These are phyloP conservation scores for Amaranthus palmeri DNA, from an alignment of 148 eudicot species.

Conservation along the genomic window DNA sequence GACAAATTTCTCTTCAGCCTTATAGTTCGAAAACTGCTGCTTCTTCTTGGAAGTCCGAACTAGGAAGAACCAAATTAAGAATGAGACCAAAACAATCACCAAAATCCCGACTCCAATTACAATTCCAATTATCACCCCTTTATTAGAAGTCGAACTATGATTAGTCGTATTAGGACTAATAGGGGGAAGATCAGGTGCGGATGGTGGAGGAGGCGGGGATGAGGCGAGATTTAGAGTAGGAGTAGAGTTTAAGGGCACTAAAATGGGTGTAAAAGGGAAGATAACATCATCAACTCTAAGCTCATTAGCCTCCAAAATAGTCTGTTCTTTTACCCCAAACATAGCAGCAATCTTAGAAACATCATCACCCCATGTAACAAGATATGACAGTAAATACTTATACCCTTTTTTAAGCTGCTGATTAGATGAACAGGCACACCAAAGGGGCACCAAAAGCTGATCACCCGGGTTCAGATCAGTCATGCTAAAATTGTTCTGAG, in stretches of 20 bases:
- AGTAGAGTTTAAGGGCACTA: slow-evolving; percentile 46
- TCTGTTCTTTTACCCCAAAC: slow-evolving; percentile 34
- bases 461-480: slow-evolving; percentile 6
- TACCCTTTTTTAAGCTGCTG: slow-evolving; percentile 38
- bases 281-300: slow-evolving; percentile 25
- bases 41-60: slow-evolving; percentile 21
- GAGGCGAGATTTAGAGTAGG: slow-evolving; percentile 33
- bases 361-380: slow-evolving; percentile 32
- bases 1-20: slow-evolving; percentile 12
- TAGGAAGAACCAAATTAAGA: slow-evolving; percentile 34
- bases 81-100: slow-evolving; percentile 16
- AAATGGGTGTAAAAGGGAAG: slow-evolving; percentile 51
- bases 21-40: slow-evolving; percentile 4
- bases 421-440: slow-evolving; percentile 69
- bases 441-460: slow-evolving; percentile 41
- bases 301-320: slow-evolving; percentile 51
- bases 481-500: slow-evolving; percentile 30
- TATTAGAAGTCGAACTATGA: slow-evolving; percentile 35
- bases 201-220: slow-evolving; percentile 28
- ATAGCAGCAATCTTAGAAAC: slow-evolving; percentile 25
- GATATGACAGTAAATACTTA: slow-evolving; percentile 46
- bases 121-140: slow-evolving; percentile 44
- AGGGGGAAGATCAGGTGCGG: slow-evolving; percentile 23
- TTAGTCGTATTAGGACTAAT: slow-evolving; percentile 15
- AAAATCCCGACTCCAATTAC: slow-evolving; percentile 48